Percentiles rank a stretch among this genome's conserved stretches.
Conservation (phyloP, 345 rosid genomes). For the Tarenaya hassleriana region DNA sequence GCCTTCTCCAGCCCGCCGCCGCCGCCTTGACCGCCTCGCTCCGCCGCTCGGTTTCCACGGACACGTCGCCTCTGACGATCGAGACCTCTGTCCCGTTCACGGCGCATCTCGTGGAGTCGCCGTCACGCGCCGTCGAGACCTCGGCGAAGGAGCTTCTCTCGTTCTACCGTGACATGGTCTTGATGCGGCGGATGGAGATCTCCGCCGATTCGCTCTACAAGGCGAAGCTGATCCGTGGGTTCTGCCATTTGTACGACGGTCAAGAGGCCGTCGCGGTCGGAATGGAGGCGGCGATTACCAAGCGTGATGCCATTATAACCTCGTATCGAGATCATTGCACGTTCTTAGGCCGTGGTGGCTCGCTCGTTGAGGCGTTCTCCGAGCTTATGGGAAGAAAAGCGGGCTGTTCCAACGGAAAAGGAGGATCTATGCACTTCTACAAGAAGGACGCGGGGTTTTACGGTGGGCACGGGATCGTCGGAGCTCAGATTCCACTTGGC, state of each 20-base stretch:
- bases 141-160: slow-evolving; percentile 54
- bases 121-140: slow-evolving; percentile 76
- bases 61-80: slow-evolving; percentile 57
- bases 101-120: slow-evolving; percentile 72
- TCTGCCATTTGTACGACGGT: slow-evolving; percentile 95
- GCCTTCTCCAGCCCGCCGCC: slow-evolving; percentile 33
- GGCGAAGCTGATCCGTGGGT: slow-evolving; percentile 92
- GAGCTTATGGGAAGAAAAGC: slow-evolving; percentile 95
- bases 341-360: slow-evolving; percentile 81
- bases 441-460: slow-evolving; percentile 79
- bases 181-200: slow-evolving; percentile 94
- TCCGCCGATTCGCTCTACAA: slow-evolving; percentile 97
- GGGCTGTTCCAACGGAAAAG: slow-evolving; percentile 87
- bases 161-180: slow-evolving; percentile 82
- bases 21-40: slow-evolving; percentile 7
- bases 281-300: slow-evolving; percentile 91
- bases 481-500: slow-evolving; percentile 94
- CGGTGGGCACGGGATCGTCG: slow-evolving; percentile 99
- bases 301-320: slow-evolving; percentile 71
- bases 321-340: slow-evolving; percentile 93
- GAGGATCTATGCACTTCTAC: slow-evolving; percentile 98
- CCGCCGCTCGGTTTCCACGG: slow-evolving; percentile 68
- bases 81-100: slow-evolving; percentile 86
- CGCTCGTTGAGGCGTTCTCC: slow-evolving; percentile 55
- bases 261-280: slow-evolving; percentile 92